These are phyloP conservation scores for Saccharomyces pastorianus DNA, from an alignment of 1,139 yeast genomes.

Conservation along the genomic window DNA sequence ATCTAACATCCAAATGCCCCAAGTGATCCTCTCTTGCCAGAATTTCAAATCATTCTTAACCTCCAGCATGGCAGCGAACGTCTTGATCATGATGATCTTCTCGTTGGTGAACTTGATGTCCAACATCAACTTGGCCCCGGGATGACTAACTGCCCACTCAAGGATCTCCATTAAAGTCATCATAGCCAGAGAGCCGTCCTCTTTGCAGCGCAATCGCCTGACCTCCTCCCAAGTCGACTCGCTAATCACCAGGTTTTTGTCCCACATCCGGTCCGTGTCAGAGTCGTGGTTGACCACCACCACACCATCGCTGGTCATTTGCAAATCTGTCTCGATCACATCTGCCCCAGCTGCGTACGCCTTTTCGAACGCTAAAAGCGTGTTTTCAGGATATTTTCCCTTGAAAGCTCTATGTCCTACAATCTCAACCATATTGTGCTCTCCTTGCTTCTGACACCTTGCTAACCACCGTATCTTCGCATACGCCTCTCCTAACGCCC, in stretches of 20 bases:
- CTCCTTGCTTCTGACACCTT: not conserved
- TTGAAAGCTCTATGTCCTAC: slow-evolving; percentile 32
- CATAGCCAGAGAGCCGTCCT: slow-evolving; percentile 48
- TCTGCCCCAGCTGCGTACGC: slow-evolving; percentile 66
- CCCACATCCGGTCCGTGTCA: slow-evolving; percentile 33
- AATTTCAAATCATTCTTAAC: slow-evolving; percentile 45
- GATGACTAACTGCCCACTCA: slow-evolving; percentile 45
- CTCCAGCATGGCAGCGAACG: slow-evolving; percentile 43
- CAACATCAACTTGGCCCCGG: slow-evolving; percentile 50
- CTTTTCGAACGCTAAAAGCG: slow-evolving; percentile 60
- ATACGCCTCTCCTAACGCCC: too few species aligned
- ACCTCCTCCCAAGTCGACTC: slow-evolving; percentile 38
- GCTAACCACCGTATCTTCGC: not conserved
- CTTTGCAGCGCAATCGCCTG: slow-evolving; percentile 45
- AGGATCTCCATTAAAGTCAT: slow-evolving; percentile 55
- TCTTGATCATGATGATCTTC: slow-evolving; percentile 45
- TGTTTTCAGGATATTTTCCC: slow-evolving; percentile 67
- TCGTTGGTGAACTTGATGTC: slow-evolving; percentile 75
- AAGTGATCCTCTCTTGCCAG: slow-evolving; percentile 63
- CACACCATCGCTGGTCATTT: slow-evolving; percentile 63
- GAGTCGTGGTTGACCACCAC: slow-evolving; percentile 64
- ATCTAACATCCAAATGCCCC: slow-evolving; percentile 75
- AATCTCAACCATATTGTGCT: slow-evolving; percentile 32
- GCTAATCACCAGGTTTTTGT: slow-evolving; percentile 32
- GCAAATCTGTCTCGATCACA: slow-evolving; percentile 77